Percentiles rank a stretch among this genome's conserved stretches.
phyloP scores from a whole-genome alignment of 495 filamentous ascomycete genomes.

The Penicillium pulvis region DNA sequence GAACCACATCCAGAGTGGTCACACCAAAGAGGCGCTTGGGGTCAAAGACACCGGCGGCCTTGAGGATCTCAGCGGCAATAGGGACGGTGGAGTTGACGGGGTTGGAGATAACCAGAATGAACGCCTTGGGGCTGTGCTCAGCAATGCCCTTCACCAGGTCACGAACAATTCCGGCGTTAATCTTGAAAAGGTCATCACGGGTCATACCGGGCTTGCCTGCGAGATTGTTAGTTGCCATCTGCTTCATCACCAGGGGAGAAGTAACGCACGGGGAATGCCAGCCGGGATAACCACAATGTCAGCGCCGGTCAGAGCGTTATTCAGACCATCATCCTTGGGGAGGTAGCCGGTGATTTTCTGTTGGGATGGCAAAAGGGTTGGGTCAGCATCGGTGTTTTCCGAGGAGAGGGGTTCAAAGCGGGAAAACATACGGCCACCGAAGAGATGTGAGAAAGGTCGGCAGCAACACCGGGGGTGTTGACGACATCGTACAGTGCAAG shows the following conservation, averaged over 20 bases:
- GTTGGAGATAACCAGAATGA: slow-evolving; percentile 95
- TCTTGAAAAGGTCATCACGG: slow-evolving; percentile 98
- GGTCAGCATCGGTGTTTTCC: not conserved
- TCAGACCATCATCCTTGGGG: slow-evolving; percentile 85
- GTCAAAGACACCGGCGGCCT: slow-evolving; percentile 89
- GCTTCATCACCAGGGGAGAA: not conserved
- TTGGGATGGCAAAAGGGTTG: not conserved
- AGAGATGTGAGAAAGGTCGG: slow-evolving; percentile 97
- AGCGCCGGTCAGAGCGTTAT: slow-evolving; percentile 82
- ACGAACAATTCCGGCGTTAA: slow-evolving; percentile 93
- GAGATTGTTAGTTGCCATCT: slow-evolving; percentile 8
- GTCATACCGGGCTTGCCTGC: slow-evolving; percentile 98
- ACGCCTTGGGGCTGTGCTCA: slow-evolving; percentile 86
- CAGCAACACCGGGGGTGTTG: slow-evolving; percentile 93
- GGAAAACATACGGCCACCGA: slow-evolving; percentile 74
- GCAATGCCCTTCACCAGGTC: slow-evolving; percentile 83
- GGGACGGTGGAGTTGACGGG: slow-evolving; percentile 99
- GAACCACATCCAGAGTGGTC: slow-evolving; percentile 96
- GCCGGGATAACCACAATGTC: slow-evolving; percentile 97
- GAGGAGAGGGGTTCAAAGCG: not conserved
- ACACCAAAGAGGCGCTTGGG: slow-evolving; percentile 94
- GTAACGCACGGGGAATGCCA: slow-evolving; percentile 86
- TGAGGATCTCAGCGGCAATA: slow-evolving; percentile 94
- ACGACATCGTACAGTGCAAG: slow-evolving; percentile 98
- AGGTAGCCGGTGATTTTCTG: slow-evolving; percentile 91